A percentile compares a stretch with the other conserved stretches of the same genome.
Evolutionary conservation across 495 filamentous ascomycete species (phyloP).

Genomic region (Penicillium pancosmium): DNA sequence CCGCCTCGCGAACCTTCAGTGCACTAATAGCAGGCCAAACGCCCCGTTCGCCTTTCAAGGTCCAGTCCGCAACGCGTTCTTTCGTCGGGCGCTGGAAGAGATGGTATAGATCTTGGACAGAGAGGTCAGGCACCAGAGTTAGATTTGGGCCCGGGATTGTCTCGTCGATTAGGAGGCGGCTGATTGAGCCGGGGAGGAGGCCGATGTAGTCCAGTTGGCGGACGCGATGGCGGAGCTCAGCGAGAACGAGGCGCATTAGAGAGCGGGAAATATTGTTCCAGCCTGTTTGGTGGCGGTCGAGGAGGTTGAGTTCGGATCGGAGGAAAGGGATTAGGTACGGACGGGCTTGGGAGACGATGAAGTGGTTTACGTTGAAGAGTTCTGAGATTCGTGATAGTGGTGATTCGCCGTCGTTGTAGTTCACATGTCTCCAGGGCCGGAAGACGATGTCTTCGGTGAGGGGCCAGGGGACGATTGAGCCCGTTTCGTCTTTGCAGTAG

Average conservation of each 20-base stretch:
- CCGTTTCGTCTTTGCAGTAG: conserved; percentile 80
- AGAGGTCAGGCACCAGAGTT: conserved; percentile 81
- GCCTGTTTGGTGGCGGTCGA: conserved; percentile 63
- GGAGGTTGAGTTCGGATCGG: conserved; percentile 76
- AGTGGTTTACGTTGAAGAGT: conserved; percentile 97
- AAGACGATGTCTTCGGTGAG: conserved; percentile 68
- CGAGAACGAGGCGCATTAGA: conserved; percentile 66
- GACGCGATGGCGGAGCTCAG: conserved; percentile 82
- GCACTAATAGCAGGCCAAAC: conserved; percentile 93
- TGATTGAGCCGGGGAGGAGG: conserved; percentile 66
- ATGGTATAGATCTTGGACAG: conserved; percentile 67
- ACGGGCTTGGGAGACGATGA: conserved; percentile 94
- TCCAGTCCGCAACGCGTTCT: conserved; percentile 81
- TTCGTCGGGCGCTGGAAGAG: conserved; percentile 80
- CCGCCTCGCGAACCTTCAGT: conserved; percentile 77
- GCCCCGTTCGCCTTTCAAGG: conserved; percentile 77
- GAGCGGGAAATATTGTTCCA: conserved; percentile 61
- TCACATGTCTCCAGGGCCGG: conserved; percentile 66
- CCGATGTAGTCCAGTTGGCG: conserved; percentile 79
- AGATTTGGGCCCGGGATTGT: conserved; percentile 78
- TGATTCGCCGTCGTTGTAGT: conserved; percentile 74
- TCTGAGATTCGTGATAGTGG: conserved; percentile 83
- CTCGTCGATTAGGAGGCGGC: conserved; percentile 85
- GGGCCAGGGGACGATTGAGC: conserved; percentile 79
- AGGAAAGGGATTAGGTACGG: conserved; percentile 92